phyloP scores from a whole-genome alignment of 169 alveolate species.

The Perkinsus marinus region DNA sequence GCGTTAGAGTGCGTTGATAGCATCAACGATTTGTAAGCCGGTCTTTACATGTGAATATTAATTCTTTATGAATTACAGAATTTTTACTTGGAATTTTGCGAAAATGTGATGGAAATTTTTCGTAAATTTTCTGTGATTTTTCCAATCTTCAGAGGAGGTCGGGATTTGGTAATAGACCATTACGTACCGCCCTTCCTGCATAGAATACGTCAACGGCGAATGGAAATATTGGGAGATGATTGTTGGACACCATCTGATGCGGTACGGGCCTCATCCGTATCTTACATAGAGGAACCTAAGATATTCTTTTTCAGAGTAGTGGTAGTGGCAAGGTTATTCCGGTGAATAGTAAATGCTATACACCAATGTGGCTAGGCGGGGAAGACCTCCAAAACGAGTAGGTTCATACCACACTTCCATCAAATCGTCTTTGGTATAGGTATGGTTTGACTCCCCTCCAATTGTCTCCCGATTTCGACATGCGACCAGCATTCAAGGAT shows the following conservation, averaged over 20 bases:
- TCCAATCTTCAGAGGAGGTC: neutral
- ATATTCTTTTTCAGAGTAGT: neutral
- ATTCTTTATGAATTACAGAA: no score
- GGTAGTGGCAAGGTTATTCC: neutral
- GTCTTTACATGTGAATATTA: no score
- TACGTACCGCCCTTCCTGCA: neutral
- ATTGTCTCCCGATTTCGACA: neutral
- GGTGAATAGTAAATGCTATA: neutral
- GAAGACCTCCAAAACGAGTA: neutral
- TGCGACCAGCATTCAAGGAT: no score
- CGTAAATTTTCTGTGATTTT: no score
- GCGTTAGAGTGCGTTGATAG: neutral
- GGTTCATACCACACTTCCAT: no score
- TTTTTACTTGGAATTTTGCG: no score
- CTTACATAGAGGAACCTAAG: neutral
- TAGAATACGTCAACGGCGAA: neutral
- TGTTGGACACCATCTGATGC: neutral
- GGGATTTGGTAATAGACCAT: neutral
- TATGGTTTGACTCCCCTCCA: neutral
- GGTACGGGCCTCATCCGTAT: neutral
- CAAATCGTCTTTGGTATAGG: neutral
- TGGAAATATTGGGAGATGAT: neutral
- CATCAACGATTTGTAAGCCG: neutral
- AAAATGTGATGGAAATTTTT: no score
- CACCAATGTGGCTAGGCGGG: neutral